Percentiles rank a stretch among this genome's conserved stretches.
phyloP scores from a whole-genome alignment of 371 early-diverging fungal species.

The Furculomyces boomerangus region DNA sequence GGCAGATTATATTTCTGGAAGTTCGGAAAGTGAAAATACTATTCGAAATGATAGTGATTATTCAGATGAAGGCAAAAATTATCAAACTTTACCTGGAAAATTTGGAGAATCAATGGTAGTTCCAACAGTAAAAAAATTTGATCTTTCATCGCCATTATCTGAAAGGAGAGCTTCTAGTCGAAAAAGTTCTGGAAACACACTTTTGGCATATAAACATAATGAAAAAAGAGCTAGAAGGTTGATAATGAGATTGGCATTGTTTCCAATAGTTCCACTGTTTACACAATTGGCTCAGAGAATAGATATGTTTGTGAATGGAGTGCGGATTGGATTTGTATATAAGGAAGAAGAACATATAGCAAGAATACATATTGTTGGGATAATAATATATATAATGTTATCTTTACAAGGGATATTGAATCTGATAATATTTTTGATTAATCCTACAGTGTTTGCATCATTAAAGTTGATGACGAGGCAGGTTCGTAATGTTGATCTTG shows the following conservation, averaged over 20 bases:
- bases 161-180: background rate
- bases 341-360: background rate
- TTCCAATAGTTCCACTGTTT: background rate
- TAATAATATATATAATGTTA: background rate
- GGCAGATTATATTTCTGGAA: background rate
- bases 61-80: background rate
- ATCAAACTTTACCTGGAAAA: background rate
- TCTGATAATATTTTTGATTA: conserved; percentile 1
- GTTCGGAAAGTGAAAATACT: too few relatives aligned
- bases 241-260: background rate
- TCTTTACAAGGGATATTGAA: conserved; percentile 1
- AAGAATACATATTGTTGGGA: background rate
- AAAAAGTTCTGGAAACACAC: background rate
- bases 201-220: background rate
- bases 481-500: background rate
- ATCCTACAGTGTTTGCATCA: conserved; percentile 2
- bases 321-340: background rate
- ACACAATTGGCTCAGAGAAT: conserved; percentile 1
- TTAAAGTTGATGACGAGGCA: background rate
- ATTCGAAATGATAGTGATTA: too few relatives aligned
- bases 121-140: background rate
- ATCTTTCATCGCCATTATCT: background rate
- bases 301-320: background rate
- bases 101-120: background rate
- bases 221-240: background rate